phyloP scores from a whole-genome alignment of 306 rosid species.

The Oxytropis ochrocephala region DNA sequence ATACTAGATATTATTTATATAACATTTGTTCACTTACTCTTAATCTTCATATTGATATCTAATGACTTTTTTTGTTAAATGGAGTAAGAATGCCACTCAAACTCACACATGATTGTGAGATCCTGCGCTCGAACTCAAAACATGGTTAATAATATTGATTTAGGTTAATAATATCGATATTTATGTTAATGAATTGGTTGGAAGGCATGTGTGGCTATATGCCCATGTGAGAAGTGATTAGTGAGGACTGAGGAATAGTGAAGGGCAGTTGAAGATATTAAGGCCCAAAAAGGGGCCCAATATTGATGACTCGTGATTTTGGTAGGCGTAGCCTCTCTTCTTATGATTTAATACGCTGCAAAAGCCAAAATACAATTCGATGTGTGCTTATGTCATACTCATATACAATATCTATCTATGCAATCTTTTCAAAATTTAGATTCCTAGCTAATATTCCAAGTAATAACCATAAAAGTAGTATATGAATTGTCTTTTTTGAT shows the following conservation, averaged over 20 bases:
- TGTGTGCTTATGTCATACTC: constrained; percentile 5
- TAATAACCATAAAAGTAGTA: not conserved
- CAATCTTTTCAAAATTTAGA: not conserved
- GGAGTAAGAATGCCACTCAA: too few relatives aligned
- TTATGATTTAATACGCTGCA: constrained; percentile 18
- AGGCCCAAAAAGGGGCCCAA: constrained; percentile 32
- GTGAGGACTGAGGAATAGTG: not conserved
- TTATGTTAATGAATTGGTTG: not conserved
- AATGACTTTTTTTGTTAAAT: too few relatives aligned
- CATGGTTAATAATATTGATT: too few relatives aligned
- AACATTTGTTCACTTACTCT: too few relatives aligned
- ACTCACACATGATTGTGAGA: too few relatives aligned
- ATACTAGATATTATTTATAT: too few relatives aligned
- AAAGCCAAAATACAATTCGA: constrained; percentile 2
- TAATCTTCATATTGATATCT: not conserved
- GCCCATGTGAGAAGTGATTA: not conserved
- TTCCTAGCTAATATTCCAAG: not conserved
- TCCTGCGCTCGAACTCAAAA: too few relatives aligned
- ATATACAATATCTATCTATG: too few relatives aligned
- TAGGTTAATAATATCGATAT: too few relatives aligned
- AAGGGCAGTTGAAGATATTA: constrained; percentile 7
- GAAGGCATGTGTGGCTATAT: not conserved
- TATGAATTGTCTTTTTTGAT: not conserved
- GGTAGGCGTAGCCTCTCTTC: constrained; percentile 18
- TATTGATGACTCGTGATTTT: constrained; percentile 8